phyloP scores from a whole-genome alignment of 352 stramenopile species.

The Phytopythium aichiense region DNA sequence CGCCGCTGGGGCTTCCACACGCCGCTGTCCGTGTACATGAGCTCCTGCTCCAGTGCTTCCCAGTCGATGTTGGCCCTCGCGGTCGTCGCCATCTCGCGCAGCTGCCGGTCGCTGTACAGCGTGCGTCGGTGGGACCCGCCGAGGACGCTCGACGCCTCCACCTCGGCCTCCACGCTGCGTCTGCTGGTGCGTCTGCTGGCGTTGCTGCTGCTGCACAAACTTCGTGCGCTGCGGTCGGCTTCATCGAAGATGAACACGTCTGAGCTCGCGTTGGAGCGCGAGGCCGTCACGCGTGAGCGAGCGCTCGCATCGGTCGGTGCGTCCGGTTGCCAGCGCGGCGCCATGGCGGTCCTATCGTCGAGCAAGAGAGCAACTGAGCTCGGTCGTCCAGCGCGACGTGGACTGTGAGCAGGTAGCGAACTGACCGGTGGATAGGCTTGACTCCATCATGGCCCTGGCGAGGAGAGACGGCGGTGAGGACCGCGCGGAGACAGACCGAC shows the following conservation, averaged over 20 bases:
- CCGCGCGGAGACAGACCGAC: no score
- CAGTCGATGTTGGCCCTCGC: constrained; percentile 28
- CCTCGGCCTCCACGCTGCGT: neutral
- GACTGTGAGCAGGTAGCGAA: neutral
- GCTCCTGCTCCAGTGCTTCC: constrained; percentile 27
- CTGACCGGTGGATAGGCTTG: no score
- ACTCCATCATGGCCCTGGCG: no score
- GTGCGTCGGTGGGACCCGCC: neutral
- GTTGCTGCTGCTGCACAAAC: neutral
- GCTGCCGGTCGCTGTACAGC: constrained; percentile 25
- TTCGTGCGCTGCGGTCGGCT: neutral
- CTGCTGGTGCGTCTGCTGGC: neutral
- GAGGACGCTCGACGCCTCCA: neutral
- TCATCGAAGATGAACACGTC: constrained; percentile 4
- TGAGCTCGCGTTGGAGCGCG: constrained; percentile 4
- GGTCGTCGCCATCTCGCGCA: constrained; percentile 29
- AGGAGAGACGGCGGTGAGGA: neutral
- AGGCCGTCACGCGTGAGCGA: neutral
- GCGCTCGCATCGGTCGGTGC: neutral
- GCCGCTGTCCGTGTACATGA: constrained; percentile 19
- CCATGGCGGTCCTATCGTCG: neutral
- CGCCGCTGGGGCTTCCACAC: constrained; percentile 32
- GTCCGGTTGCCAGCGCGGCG: neutral
- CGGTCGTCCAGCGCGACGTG: neutral
- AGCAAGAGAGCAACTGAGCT: neutral